phyloP scores from a whole-genome alignment of 2,329 filamentous ascomycete species.

The Penicillium oxalicum region DNA sequence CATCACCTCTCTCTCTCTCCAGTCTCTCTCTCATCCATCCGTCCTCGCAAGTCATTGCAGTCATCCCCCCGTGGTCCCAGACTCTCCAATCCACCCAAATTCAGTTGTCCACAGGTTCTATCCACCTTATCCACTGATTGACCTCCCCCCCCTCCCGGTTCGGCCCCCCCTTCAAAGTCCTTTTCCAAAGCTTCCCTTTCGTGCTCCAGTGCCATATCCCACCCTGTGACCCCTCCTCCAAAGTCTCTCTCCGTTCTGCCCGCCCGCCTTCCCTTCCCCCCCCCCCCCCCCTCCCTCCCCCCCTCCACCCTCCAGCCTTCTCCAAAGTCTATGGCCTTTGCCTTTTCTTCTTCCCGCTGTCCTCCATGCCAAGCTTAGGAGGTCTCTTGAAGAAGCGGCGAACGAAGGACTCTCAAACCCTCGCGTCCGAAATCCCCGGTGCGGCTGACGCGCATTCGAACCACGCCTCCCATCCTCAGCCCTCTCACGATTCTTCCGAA shows the following conservation, averaged over 20 bases:
- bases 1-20: slow-evolving; percentile 16
- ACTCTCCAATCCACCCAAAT: too few relatives aligned
- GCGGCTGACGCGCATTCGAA: slow-evolving; percentile 22
- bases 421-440: slow-evolving; percentile 48
- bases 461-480: slow-evolving; percentile 18
- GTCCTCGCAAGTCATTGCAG: too few relatives aligned
- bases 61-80: too few relatives aligned
- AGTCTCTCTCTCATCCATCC: not conserved
- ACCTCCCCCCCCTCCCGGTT: slow-evolving; percentile 3
- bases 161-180: slow-evolving; percentile 13
- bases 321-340: slow-evolving; percentile 18
- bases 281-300: slow-evolving; percentile 11
- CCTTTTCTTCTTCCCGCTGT: slow-evolving; percentile 20
- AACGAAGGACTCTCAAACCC: slow-evolving; percentile 72
- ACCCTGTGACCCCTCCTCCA: too few relatives aligned
- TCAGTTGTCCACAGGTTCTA: too few relatives aligned
- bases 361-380: slow-evolving; percentile 83
- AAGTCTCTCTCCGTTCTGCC: too few relatives aligned
- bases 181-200: not conserved
- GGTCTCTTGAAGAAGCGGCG: slow-evolving; percentile 94
- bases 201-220: too few relatives aligned
- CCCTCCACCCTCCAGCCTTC: not conserved
- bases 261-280: slow-evolving; percentile 12
- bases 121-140: too few relatives aligned
- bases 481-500: slow-evolving; percentile 24